These are phyloP conservation scores for Cercophora sp. DNA, from an alignment of 495 filamentous ascomycete genomes.

Conservation along the genomic window DNA sequence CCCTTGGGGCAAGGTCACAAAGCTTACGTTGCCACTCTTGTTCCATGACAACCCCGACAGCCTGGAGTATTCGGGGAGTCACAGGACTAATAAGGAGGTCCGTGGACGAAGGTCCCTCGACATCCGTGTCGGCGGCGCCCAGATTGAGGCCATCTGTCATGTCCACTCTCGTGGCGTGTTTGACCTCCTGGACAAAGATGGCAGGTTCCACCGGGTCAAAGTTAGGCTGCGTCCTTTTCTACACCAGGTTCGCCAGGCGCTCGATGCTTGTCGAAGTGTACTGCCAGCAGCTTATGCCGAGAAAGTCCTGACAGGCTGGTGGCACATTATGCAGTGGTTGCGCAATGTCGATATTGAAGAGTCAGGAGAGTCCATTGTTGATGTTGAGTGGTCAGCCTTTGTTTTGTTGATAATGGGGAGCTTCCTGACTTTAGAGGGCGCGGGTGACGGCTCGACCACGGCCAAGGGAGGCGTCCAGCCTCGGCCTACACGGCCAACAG, in stretches of 20 bases:
- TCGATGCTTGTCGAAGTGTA: conserved; percentile 59
- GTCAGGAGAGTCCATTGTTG: conserved; percentile 25
- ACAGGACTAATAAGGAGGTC: conserved; percentile 9
- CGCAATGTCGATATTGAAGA: conserved; percentile 42
- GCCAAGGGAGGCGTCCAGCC: too few species aligned
- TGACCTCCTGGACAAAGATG: conserved; percentile 59
- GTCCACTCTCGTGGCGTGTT: conserved; percentile 52
- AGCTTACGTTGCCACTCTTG: conserved; percentile 48
- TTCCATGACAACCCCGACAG: conserved; percentile 34
- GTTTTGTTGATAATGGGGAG: conserved; percentile 63
- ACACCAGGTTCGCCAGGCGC: conserved; percentile 52
- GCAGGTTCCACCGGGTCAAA: conserved; percentile 59
- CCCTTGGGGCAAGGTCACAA: conserved; percentile 64
- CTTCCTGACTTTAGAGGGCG: conserved; percentile 35
- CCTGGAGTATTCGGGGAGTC: conserved; percentile 36
- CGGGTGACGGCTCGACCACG: not conserved
- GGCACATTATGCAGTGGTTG: conserved; percentile 70
- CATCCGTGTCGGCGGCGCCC: conserved; percentile 25
- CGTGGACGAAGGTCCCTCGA: conserved; percentile 5
- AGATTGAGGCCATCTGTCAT: conserved; percentile 42
- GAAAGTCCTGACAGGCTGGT: conserved; percentile 66
- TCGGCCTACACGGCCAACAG: too few species aligned
- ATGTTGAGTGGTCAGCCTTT: conserved; percentile 76
- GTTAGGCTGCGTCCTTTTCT: conserved; percentile 64
- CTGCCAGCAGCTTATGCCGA: conserved; percentile 59